Percentiles rank a stretch among this genome's conserved stretches.
Conservation (phyloP, 768 basidiomycete genomes). For the Epithele typhae region DNA sequence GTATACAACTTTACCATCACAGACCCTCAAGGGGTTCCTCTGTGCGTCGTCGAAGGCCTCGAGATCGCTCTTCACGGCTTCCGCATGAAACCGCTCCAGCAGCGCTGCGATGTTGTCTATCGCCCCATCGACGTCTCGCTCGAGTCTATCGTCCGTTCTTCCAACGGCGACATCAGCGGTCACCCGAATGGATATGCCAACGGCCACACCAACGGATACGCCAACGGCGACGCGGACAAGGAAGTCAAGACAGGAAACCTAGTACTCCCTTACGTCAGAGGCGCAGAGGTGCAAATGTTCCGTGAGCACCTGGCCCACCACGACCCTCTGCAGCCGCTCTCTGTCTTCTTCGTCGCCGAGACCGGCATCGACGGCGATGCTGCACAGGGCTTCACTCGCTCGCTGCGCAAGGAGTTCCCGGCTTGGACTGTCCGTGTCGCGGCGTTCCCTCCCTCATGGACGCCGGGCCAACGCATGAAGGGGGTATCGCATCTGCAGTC, state of each 20-base stretch:
- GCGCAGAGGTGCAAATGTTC: slow-evolving; percentile 17
- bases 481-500: slow-evolving; percentile 1
- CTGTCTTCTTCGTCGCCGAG: slow-evolving; percentile 27
- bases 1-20: slow-evolving; percentile 26
- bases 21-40: slow-evolving; percentile 22
- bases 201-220: not conserved
- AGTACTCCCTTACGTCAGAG: slow-evolving; percentile 13
- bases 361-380: slow-evolving; percentile 28
- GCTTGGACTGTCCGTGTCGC: slow-evolving; percentile 27
- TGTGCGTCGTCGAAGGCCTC: slow-evolving; percentile 18
- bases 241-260: not conserved
- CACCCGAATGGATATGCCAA: not conserved
- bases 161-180: not conserved
- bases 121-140: slow-evolving; percentile 4
- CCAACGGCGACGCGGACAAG: not conserved
- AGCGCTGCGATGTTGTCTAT: slow-evolving; percentile 18
- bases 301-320: slow-evolving; percentile 10
- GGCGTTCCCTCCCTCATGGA: slow-evolving; percentile 21
- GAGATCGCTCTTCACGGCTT: slow-evolving; percentile 13
- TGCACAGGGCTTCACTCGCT: slow-evolving; percentile 28
- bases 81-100: slow-evolving; percentile 11
- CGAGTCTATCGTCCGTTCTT: not conserved
- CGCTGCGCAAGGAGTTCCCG: slow-evolving; percentile 28
- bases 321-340: slow-evolving; percentile 9
- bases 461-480: slow-evolving; percentile 4